phyloP scores from a whole-genome alignment of 768 basidiomycete species.

The Tephrocybe sp. region DNA sequence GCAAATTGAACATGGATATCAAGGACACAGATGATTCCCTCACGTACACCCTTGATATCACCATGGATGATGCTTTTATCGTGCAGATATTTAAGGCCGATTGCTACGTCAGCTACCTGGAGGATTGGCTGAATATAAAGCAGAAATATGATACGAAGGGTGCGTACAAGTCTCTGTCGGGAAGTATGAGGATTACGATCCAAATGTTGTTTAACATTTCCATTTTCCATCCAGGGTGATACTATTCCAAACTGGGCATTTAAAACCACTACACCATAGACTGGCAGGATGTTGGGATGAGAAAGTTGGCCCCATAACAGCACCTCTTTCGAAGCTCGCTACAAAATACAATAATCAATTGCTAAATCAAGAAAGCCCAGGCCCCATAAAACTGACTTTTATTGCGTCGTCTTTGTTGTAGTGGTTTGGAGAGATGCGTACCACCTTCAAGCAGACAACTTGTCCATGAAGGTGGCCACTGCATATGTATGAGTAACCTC shows the following conservation, averaged over 20 bases:
- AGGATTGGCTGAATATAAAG: not conserved
- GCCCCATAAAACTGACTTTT: too few species aligned
- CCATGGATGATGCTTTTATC: not conserved
- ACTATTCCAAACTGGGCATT: not conserved
- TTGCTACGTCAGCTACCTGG: not conserved
- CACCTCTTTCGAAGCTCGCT: not conserved
- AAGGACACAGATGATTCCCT: too few species aligned
- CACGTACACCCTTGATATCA: slow-evolving; percentile 3
- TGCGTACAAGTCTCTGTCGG: not conserved
- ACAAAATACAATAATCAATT: not conserved
- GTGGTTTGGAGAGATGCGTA: too few species aligned
- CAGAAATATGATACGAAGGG: not conserved
- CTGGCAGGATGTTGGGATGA: not conserved
- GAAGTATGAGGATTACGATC: not conserved
- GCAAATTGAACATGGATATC: not conserved
- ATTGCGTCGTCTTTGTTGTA: too few species aligned
- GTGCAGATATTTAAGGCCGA: not conserved
- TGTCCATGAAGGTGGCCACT: too few species aligned
- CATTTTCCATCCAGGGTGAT: not conserved
- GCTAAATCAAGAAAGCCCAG: too few species aligned
- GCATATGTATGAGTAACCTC: too few species aligned
- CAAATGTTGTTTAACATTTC: not conserved
- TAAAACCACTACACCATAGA: not conserved
- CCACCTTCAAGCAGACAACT: too few species aligned
- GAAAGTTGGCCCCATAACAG: not conserved